These are phyloP conservation scores for Aspergillus fischeri DNA, from an alignment of 2,329 filamentous ascomycete species.

Conservation along the genomic window DNA sequence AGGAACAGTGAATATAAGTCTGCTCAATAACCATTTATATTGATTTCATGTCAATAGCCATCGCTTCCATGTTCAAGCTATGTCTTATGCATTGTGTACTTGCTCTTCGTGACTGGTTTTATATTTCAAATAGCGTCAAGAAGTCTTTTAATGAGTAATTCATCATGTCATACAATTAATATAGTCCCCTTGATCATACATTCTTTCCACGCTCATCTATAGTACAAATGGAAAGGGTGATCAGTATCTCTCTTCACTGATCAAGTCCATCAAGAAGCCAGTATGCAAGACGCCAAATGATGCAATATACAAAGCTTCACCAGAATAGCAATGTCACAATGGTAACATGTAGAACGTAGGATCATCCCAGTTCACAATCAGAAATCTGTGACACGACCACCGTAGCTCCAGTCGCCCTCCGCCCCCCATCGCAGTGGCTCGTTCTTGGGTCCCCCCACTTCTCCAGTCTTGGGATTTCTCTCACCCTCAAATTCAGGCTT, in stretches of 20 bases:
- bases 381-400: conserved; percentile 92
- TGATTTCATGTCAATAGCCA: neutral
- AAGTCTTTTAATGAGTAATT: neutral
- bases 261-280: neutral
- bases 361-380: conserved; percentile 26
- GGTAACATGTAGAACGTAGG: neutral
- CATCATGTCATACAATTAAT: neutral
- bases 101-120: neutral
- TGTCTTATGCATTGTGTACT: too few species aligned
- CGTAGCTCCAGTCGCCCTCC: conserved; percentile 81
- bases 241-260: neutral
- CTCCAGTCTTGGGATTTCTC: conserved; percentile 85
- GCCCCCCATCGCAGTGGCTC: conserved; percentile 87
- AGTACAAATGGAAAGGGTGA: neutral
- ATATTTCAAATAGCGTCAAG: neutral
- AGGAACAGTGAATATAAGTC: neutral
- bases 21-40: neutral
- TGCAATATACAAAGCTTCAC: neutral
- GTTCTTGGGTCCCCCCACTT: conserved; percentile 95
- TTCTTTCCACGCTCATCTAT: neutral
- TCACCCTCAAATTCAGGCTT: conserved; percentile 92
- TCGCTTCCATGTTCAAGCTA: too few species aligned
- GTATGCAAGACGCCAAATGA: neutral
- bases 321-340: neutral
- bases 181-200: neutral